Evolutionary conservation across 257 asterid species (phyloP).

Genomic region (Eustoma russellianum): DNA sequence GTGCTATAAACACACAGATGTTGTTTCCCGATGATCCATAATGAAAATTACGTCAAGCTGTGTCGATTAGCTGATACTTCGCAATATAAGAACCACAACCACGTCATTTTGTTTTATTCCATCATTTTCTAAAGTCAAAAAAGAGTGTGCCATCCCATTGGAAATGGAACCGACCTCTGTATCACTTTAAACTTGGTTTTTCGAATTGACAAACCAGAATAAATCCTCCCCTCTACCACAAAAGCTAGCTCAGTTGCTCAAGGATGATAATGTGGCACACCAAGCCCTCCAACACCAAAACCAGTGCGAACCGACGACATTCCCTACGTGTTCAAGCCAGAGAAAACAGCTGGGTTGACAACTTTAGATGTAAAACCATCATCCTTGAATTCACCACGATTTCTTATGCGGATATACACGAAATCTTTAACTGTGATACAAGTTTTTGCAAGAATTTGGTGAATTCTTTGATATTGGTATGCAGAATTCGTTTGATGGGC

Average conservation of each 20-base stretch:
- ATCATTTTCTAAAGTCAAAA: too few relatives aligned
- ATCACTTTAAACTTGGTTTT: constrained; percentile 38
- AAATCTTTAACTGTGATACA: constrained; percentile 61
- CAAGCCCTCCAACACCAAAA: constrained; percentile 48
- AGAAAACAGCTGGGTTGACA: constrained; percentile 45
- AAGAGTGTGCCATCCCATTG: too few relatives aligned
- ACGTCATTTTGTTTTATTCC: too few relatives aligned
- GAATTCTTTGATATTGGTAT: constrained; percentile 54
- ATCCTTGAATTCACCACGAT: constrained; percentile 23
- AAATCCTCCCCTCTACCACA: too few relatives aligned
- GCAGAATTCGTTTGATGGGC: constrained; percentile 61
- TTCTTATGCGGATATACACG: constrained; percentile 39
- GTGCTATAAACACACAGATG: too few relatives aligned
- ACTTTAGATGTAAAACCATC: constrained; percentile 63
- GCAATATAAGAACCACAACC: too few relatives aligned
- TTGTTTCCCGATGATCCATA: too few relatives aligned
- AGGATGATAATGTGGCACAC: constrained; percentile 73
- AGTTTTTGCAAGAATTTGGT: constrained; percentile 59
- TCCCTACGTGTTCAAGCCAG: constrained; percentile 66
- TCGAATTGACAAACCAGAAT: constrained; percentile 72
- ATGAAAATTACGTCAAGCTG: too few relatives aligned
- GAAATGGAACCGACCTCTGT: too few relatives aligned
- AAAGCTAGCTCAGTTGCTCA: too few relatives aligned
- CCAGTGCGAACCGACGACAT: constrained; percentile 69
- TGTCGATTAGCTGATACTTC: too few relatives aligned